These are phyloP conservation scores for Thuidium tamariscinum DNA, from an alignment of 225 moss, liverwort and hornwort species.

Conservation along the genomic window DNA sequence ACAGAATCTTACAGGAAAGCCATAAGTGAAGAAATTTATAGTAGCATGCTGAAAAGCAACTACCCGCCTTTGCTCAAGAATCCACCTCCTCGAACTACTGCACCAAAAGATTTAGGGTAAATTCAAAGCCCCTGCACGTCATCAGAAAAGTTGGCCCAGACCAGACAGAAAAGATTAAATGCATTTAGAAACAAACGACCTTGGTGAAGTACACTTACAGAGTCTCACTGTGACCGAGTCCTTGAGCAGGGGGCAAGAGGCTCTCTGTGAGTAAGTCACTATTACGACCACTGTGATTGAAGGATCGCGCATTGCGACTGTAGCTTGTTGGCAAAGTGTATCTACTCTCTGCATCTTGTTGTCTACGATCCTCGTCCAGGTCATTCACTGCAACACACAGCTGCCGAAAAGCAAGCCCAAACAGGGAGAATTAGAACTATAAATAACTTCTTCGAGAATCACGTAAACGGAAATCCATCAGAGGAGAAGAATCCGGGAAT, in stretches of 20 bases:
- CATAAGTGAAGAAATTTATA: conserved; percentile 90
- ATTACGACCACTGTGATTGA: conserved; percentile 15
- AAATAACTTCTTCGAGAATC: neutral
- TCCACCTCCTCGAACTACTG: conserved; percentile 61
- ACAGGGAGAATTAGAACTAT: neutral
- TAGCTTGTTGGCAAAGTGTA: conserved; percentile 54
- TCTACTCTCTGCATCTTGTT: conserved; percentile 34
- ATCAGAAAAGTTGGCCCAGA: neutral
- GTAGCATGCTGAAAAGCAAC: conserved; percentile 85
- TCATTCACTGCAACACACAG: conserved; percentile 75
- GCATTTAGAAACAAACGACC: neutral
- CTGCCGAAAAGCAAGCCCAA: conserved; percentile 20
- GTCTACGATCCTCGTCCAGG: conserved; percentile 38
- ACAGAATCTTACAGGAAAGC: conserved; percentile 69
- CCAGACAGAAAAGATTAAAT: neutral
- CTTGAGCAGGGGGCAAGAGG: conserved; percentile 54
- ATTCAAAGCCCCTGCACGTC: neutral
- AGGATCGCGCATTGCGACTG: conserved; percentile 32
- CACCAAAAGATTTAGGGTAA: neutral
- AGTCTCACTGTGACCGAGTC: conserved; percentile 41
- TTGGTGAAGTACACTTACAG: conserved; percentile 41
- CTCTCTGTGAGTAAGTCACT: conserved; percentile 58
- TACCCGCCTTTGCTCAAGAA: conserved; percentile 67
- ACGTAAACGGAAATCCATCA: neutral
- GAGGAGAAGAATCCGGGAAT: neutral